These are phyloP conservation scores for Trypanosoma caninum DNA, from an alignment of 208 protist genomes.

Conservation along the genomic window DNA sequence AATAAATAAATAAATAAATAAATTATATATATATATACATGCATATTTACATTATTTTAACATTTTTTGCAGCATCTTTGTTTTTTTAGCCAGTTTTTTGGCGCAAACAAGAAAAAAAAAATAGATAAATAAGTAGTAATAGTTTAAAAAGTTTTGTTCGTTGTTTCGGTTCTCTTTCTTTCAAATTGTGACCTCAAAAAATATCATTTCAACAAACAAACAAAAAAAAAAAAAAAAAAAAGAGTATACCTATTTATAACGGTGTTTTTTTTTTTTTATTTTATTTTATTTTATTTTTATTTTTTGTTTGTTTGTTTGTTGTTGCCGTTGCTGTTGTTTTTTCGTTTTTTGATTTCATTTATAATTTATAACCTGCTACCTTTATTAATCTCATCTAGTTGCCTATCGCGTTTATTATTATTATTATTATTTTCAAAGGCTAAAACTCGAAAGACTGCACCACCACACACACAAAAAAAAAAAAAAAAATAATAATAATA, in stretches of 20 bases:
- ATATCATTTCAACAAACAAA: background rate
- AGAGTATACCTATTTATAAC: too few species aligned
- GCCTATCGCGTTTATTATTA: too few species aligned
- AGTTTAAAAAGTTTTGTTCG: too few species aligned
- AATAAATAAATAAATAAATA: background rate
- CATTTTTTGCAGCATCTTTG: constrained; percentile 2
- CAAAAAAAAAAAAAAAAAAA: constrained; percentile 15
- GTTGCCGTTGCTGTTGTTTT: too few species aligned
- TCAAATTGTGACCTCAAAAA: constrained; percentile 5
- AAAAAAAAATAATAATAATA: constrained; percentile 14
- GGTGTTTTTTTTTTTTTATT: too few species aligned
- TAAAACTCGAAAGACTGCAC: too few species aligned
- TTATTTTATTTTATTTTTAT: too few species aligned
- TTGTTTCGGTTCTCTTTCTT: constrained; percentile 6
- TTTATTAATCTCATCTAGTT: background rate
- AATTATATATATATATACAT: background rate
- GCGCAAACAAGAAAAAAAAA: background rate
- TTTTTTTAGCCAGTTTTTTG: background rate
- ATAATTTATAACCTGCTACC: background rate
- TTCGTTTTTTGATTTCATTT: too few species aligned
- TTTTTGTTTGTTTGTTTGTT: too few species aligned
- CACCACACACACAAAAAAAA: background rate
- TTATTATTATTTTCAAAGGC: too few species aligned
- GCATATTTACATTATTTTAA: background rate
- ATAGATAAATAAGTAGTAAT: background rate